A percentile compares a stretch with the other conserved stretches of the same genome.
phyloP scores from a whole-genome alignment of 192 early-diverging fungal genomes.

The Rhizophagus clarus region DNA sequence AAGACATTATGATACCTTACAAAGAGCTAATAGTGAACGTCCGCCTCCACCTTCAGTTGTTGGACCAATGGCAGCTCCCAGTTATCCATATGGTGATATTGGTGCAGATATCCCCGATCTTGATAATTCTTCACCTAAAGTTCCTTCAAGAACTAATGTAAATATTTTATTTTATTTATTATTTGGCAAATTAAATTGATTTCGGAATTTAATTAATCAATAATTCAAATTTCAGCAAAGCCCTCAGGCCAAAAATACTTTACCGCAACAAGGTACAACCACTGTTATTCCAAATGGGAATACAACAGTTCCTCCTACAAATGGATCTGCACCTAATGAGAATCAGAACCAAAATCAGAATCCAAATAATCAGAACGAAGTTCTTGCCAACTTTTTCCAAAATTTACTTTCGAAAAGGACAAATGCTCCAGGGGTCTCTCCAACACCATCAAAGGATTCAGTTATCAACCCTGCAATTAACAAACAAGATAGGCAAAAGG shows the following conservation, averaged over 20 bases:
- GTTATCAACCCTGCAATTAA: background rate
- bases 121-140: constrained; percentile 4
- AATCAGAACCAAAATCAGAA: constrained; percentile 41
- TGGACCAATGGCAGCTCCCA: constrained; percentile 49
- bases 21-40: constrained; percentile 50
- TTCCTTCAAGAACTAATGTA: background rate
- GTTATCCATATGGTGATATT: constrained; percentile 31
- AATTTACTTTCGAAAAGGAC: constrained; percentile 69
- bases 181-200: constrained; percentile 31
- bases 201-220: background rate
- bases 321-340: constrained; percentile 35
- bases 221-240: background rate
- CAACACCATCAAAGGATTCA: constrained; percentile 6
- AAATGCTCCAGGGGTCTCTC: background rate
- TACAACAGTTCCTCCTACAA: constrained; percentile 29
- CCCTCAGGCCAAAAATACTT: background rate
- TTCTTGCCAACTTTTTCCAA: constrained; percentile 89
- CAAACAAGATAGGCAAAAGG: constrained; percentile 12
- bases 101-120: constrained; percentile 11
- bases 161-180: constrained; percentile 32
- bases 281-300: constrained; percentile 25
- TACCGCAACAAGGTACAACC: background rate
- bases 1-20: constrained; percentile 71
- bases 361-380: constrained; percentile 65
- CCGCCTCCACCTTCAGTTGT: constrained; percentile 49